Percentiles rank a stretch among this genome's conserved stretches.
These are phyloP conservation scores for Apiospora arundinis DNA, from an alignment of 2,329 filamentous ascomycete species.

Conservation along the genomic window DNA sequence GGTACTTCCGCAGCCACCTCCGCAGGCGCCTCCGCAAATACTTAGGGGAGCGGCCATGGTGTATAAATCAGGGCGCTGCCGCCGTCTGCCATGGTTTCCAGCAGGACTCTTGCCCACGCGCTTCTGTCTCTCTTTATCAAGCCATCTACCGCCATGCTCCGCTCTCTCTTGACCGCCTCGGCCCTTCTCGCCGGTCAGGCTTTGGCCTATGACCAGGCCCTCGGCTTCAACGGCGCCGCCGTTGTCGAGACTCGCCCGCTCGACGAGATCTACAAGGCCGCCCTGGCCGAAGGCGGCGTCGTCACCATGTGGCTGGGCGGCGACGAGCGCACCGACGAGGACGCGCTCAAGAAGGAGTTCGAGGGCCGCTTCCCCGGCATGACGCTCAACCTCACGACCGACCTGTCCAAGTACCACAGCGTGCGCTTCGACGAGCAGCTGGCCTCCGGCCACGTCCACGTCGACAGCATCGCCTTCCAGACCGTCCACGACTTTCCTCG, in stretches of 20 bases:
- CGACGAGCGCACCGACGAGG: constrained; percentile 50
- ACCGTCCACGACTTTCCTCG: constrained; percentile 58
- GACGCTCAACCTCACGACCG: constrained; percentile 59
- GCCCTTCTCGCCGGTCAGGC: constrained; percentile 1
- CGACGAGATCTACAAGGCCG: constrained; percentile 57
- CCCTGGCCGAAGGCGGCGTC: constrained; percentile 51
- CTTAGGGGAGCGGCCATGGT: too few relatives aligned
- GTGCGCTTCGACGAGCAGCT: constrained; percentile 53
- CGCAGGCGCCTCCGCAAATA: too few relatives aligned
- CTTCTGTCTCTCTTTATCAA: background rate
- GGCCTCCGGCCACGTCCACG: constrained; percentile 43
- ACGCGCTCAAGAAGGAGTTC: constrained; percentile 49
- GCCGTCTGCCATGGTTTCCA: background rate
- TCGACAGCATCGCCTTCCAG: constrained; percentile 57
- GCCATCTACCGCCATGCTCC: background rate
- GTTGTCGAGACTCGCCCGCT: constrained; percentile 51
- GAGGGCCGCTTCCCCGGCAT: constrained; percentile 55
- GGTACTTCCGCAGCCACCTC: too few relatives aligned
- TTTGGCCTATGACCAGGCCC: constrained; percentile 34
- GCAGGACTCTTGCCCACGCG: background rate
- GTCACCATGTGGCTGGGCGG: constrained; percentile 57
- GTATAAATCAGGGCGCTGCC: background rate
- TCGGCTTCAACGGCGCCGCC: constrained; percentile 33
- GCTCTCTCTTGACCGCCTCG: background rate
- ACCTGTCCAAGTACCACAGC: constrained; percentile 63